These are phyloP conservation scores for Fusarium udum DNA, from an alignment of 2,329 filamentous ascomycete genomes.

Conservation along the genomic window DNA sequence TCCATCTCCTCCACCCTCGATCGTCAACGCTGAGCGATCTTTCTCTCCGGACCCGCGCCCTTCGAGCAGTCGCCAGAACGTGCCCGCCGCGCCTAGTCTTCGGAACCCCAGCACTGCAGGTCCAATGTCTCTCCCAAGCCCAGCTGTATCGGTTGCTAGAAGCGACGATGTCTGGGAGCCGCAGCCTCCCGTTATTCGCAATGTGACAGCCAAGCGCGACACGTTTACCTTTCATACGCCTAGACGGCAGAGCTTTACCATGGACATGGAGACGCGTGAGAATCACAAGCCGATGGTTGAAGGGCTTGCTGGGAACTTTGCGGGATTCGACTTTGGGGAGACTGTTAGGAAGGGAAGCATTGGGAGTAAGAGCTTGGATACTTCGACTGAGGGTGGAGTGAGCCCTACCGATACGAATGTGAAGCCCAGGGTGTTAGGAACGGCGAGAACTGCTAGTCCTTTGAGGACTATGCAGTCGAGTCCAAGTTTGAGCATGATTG, in stretches of 20 bases:
- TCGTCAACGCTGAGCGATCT: constrained; percentile 44
- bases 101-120: constrained; percentile 43
- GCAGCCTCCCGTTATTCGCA: constrained; percentile 57
- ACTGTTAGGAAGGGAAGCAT: constrained; percentile 39
- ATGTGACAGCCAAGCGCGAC: constrained; percentile 61
- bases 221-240: constrained; percentile 58
- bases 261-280: constrained; percentile 53
- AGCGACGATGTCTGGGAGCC: constrained; percentile 52
- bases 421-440: constrained; percentile 26
- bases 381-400: constrained; percentile 23
- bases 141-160: constrained; percentile 52
- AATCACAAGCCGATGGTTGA: constrained; percentile 42
- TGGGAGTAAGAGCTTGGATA: constrained; percentile 26
- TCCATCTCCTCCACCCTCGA: constrained; percentile 52
- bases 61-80: constrained; percentile 36
- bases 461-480: constrained; percentile 41
- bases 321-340: constrained; percentile 52
- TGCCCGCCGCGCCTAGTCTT: constrained; percentile 36
- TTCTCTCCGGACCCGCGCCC: constrained; percentile 37
- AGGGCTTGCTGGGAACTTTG: constrained; percentile 51
- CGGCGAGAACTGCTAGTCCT: constrained; percentile 38
- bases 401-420: constrained; percentile 32
- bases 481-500: constrained; percentile 34
- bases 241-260: constrained; percentile 58
- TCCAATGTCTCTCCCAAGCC: constrained; percentile 54